Base-by-base conservation (phyloP, 2,329 filamentous ascomycete genomes). In the Ophiostoma australiae region DNA sequence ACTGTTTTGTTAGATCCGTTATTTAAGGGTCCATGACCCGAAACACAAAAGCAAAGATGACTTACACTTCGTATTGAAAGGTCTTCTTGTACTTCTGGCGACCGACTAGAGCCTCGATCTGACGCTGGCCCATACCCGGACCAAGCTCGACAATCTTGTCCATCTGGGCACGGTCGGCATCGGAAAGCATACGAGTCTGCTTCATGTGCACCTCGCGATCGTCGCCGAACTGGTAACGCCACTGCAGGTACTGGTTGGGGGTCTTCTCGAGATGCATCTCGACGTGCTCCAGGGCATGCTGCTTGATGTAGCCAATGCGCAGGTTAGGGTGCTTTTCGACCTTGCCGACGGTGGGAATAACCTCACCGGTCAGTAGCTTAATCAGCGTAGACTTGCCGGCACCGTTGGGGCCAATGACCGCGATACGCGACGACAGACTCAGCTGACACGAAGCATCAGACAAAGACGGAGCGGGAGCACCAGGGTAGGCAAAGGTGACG, bases 221-320 rank as follows among this genome's bases (percentile, higher is more conserved):
- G 76, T 98, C 95, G 78, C 95, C 95, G 78, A 98, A 93, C 77
- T 92, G 92, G 79, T 98, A 99, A 77, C 95, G 92, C 95, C 95
- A 99, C 82, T 98, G 95, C 44, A 99, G 87, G 79, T 99, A 99
- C 82, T 99, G 95, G 80, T 97, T 98, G 58, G 95, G 95, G 0
- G 95, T 99, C 88, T 99, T 99, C 82, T 99, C 95, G 76, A 98
- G 85, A 79, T 99, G 95, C 94, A 97, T 97, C 83, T 99, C 94
- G 13, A 99, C 95, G 87, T 99, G 95, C 85, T 99, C 95, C 15
- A 99, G 86, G 65, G 95, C 95, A 81, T 99, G 95, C 84, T 99
- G 95, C 84, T 98, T 98, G 84, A 99, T 98, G 84, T 99, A 99
- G 70, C 95, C 95, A 77, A 99, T 97, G 85, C 95, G 94, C 78